phyloP scores from a whole-genome alignment of 2,329 filamentous ascomycete species.

The Rhexocercosporidium sp. region DNA sequence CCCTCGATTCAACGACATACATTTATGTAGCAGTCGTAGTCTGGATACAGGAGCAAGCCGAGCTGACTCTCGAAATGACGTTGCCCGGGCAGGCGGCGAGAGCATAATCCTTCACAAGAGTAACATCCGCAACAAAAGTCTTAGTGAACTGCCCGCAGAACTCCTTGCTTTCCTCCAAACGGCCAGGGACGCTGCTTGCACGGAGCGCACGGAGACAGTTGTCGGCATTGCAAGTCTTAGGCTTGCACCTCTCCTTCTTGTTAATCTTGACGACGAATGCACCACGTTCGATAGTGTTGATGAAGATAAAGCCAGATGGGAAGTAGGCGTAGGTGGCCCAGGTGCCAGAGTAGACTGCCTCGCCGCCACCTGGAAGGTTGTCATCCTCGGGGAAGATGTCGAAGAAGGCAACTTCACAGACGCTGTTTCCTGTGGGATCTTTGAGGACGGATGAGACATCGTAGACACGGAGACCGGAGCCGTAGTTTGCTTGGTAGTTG shows the following conservation, averaged over 20 bases:
- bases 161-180: constrained; percentile 41
- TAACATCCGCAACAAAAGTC: constrained; percentile 20
- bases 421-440: constrained; percentile 41
- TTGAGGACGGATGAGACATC: constrained; percentile 46
- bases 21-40: constrained; percentile 9
- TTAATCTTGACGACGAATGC: constrained; percentile 28
- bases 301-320: constrained; percentile 45
- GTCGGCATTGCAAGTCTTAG: constrained; percentile 36
- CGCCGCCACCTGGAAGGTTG: constrained; percentile 40
- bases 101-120: constrained; percentile 16
- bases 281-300: constrained; percentile 49
- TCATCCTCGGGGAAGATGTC: constrained; percentile 37
- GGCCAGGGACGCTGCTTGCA: constrained; percentile 34
- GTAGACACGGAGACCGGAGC: constrained; percentile 49
- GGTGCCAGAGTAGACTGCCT: constrained; percentile 48
- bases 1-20: not conserved
- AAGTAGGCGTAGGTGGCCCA: constrained; percentile 50
- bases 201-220: constrained; percentile 45
- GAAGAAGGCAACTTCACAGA: constrained; percentile 48
- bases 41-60: constrained; percentile 25
- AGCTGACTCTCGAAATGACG: constrained; percentile 19
- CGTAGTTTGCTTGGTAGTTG: constrained; percentile 56
- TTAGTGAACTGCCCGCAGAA: constrained; percentile 40
- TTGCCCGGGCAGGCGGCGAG: constrained; percentile 17
- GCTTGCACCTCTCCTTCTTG: constrained; percentile 14